These are phyloP conservation scores for Geranomyces variabilis DNA, from an alignment of 192 early-diverging fungal species.

Conservation along the genomic window DNA sequence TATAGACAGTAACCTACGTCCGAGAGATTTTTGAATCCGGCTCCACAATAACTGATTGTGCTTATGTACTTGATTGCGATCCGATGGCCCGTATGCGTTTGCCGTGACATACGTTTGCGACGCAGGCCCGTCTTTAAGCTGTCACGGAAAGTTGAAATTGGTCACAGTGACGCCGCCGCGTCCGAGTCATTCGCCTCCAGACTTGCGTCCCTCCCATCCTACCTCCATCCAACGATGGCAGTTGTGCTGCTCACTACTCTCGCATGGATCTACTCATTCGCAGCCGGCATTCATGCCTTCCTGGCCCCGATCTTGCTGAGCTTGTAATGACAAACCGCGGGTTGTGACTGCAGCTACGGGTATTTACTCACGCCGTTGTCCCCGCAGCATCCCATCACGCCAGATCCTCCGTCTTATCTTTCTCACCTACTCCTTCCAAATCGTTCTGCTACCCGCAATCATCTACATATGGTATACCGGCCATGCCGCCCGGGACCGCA, in stretches of 20 bases:
- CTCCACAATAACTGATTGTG: too few species aligned
- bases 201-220: not conserved
- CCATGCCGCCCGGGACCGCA: not conserved
- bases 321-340: conserved; percentile 3
- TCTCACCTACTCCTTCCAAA: conserved; percentile 29
- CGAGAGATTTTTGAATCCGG: too few species aligned
- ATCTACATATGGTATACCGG: conserved; percentile 29
- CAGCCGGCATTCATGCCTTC: conserved; percentile 22
- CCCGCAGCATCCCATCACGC: conserved; percentile 14
- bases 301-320: conserved; percentile 28
- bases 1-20: too few species aligned
- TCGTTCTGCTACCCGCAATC: conserved; percentile 25
- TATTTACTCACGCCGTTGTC: not conserved
- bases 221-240: conserved; percentile 17
- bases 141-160: too few species aligned
- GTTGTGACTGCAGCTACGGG: not conserved
- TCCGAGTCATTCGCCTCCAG: too few species aligned
- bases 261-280: conserved; percentile 32
- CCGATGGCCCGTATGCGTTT: too few species aligned
- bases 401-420: conserved; percentile 24
- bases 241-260: conserved; percentile 27
- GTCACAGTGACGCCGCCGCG: too few species aligned
- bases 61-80: too few species aligned
- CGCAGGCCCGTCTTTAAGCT: too few species aligned
- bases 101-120: too few species aligned